phyloP scores from a whole-genome alignment of 345 rosid genomes.

The Populus ilicifolia region DNA sequence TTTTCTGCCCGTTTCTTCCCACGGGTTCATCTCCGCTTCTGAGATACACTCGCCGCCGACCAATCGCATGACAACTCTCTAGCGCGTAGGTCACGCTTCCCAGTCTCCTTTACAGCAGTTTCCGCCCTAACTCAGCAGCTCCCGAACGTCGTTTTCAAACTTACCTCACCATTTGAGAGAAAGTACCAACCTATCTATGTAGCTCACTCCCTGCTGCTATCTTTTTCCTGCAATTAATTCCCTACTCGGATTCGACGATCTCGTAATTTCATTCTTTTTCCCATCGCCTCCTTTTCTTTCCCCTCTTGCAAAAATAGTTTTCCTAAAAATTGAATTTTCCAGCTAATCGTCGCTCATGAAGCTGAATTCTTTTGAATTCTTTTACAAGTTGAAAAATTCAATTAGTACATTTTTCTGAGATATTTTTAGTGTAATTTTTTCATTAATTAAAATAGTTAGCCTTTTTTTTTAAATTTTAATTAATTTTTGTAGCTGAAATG shows the following conservation, averaged over 20 bases:
- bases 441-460: neutral
- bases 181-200: neutral
- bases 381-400: neutral
- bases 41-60: no score
- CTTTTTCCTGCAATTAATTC: neutral
- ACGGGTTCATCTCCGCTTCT: no score
- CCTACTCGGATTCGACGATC: neutral
- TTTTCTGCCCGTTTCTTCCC: no score
- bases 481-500: constrained; percentile 26
- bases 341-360: neutral
- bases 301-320: neutral
- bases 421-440: neutral
- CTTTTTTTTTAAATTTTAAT: neutral
- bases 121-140: no score
- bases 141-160: no score
- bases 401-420: neutral
- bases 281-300: neutral
- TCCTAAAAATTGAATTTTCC: neutral
- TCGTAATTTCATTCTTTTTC: neutral
- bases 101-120: no score
- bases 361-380: neutral
- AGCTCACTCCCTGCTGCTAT: neutral
- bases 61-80: no score
- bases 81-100: no score
- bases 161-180: neutral